Conservation (phyloP, 495 filamentous ascomycete genomes). For the Cercophora newfieldiana region DNA sequence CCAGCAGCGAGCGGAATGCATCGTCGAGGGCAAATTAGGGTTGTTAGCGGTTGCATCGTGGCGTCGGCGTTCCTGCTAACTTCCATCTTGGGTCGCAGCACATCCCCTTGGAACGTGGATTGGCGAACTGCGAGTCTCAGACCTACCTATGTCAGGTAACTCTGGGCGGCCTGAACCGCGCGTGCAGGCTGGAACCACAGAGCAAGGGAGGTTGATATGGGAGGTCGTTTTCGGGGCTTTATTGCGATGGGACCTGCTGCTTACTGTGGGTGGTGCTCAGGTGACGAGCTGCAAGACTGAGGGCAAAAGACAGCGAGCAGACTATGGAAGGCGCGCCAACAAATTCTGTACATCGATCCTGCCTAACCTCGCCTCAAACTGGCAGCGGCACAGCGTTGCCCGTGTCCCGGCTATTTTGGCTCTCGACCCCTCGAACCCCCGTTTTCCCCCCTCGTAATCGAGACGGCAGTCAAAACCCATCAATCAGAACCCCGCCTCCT, state of each 20-base stretch:
- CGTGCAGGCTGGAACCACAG: neutral
- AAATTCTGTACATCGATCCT: neutral
- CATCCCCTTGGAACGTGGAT: neutral
- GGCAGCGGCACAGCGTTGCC: slow-evolving; percentile 16
- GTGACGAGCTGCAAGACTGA: neutral
- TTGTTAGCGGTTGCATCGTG: slow-evolving; percentile 2
- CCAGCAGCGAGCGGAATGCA: neutral
- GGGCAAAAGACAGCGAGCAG: neutral
- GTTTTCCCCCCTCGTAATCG: neutral
- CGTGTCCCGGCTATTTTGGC: slow-evolving; percentile 18
- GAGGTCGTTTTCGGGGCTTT: neutral
- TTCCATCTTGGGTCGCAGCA: neutral
- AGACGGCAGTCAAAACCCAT: slow-evolving; percentile 18
- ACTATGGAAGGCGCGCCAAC: neutral
- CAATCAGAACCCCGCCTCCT: slow-evolving; percentile 15
- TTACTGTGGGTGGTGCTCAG: slow-evolving; percentile 10
- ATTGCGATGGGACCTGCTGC: slow-evolving; percentile 12
- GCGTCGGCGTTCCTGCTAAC: neutral
- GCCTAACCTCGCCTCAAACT: slow-evolving; percentile 10
- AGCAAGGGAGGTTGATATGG: neutral
- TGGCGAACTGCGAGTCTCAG: neutral
- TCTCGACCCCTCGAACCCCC: slow-evolving; percentile 9
- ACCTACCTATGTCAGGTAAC: neutral
- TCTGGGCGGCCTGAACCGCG: slow-evolving; percentile 14
- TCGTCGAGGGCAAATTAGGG: neutral